Conservation (phyloP, 257 asterid species). For the Parsonsia alboflavescens region DNA sequence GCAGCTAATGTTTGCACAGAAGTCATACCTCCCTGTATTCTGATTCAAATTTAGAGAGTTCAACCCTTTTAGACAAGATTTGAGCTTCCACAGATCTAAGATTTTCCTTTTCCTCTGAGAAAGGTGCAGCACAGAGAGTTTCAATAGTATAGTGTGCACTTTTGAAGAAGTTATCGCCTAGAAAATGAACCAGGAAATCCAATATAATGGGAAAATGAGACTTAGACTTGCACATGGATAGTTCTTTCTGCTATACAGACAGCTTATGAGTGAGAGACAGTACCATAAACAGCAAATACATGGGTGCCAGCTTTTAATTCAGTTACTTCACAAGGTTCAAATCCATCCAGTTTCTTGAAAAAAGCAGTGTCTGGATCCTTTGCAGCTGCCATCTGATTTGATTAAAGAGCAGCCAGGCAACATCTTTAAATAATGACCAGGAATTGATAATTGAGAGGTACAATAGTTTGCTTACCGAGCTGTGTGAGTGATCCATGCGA, state of each 20-base stretch:
- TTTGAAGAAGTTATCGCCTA: conserved; percentile 96
- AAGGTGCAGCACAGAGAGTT: conserved; percentile 68
- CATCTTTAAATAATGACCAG: not conserved
- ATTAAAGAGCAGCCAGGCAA: conserved; percentile 15
- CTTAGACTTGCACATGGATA: conserved; percentile 9
- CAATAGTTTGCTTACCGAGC: conserved; percentile 50
- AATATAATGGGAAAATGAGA: conserved; percentile 19
- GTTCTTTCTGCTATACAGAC: conserved; percentile 6
- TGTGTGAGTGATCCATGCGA: conserved; percentile 67
- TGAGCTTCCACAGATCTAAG: conserved; percentile 82
- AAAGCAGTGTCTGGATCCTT: conserved; percentile 95
- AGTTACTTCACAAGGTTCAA: conserved; percentile 91
- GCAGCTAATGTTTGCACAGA: not conserved
- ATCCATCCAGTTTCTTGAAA: conserved; percentile 89
- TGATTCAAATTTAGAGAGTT: conserved; percentile 85
- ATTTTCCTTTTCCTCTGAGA: conserved; percentile 67
- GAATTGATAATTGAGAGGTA: conserved; percentile 2
- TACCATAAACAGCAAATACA: conserved; percentile 92
- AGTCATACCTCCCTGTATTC: conserved; percentile 84
- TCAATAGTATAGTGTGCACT: conserved; percentile 82
- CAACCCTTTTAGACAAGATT: conserved; percentile 81
- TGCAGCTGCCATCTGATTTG: conserved; percentile 45
- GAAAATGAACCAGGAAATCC: conserved; percentile 15
- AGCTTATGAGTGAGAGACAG: conserved; percentile 22
- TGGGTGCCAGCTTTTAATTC: conserved; percentile 88